Percentiles rank a stretch among this genome's conserved stretches.
Evolutionary conservation across 305 asterid species (phyloP).

Genomic region (Ruellia speciosa): DNA sequence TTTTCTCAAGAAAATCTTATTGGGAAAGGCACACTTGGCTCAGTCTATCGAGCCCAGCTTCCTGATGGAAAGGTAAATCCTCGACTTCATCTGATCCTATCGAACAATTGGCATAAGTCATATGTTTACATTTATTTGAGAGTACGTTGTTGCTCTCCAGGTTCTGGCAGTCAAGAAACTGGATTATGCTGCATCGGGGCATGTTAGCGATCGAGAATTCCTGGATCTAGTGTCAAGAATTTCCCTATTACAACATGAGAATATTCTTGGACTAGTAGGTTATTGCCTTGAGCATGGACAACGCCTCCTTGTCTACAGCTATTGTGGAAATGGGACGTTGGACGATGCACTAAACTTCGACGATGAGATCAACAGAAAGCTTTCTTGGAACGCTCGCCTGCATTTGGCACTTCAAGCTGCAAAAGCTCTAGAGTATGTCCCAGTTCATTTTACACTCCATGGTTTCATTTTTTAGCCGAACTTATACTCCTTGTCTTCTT

Average conservation of each 20-base stretch:
- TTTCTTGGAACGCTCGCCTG: slow-evolving; percentile 82
- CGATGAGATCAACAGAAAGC: slow-evolving; percentile 52
- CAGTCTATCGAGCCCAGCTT: slow-evolving; percentile 66
- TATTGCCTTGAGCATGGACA: slow-evolving; percentile 86
- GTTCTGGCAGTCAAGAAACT: slow-evolving; percentile 80
- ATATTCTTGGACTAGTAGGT: slow-evolving; percentile 64
- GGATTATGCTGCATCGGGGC: slow-evolving; percentile 40
- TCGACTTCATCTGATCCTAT: neutral
- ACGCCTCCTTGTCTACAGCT: slow-evolving; percentile 58
- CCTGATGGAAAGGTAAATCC: slow-evolving; percentile 67
- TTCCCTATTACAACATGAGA: slow-evolving; percentile 52
- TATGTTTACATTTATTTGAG: neutral
- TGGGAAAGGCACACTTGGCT: slow-evolving; percentile 72
- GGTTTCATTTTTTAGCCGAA: slow-evolving; percentile 2
- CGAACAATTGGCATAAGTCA: neutral
- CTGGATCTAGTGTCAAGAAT: slow-evolving; percentile 55
- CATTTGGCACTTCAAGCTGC: slow-evolving; percentile 89
- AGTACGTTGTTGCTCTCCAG: slow-evolving; percentile 30
- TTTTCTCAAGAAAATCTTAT: slow-evolving; percentile 77
- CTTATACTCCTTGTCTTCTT: neutral
- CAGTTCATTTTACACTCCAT: neutral
- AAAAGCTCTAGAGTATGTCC: slow-evolving; percentile 74
- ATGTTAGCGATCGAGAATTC: slow-evolving; percentile 54
- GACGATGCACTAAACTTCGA: slow-evolving; percentile 73
- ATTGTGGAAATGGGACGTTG: slow-evolving; percentile 69